A percentile compares a stretch with the other conserved stretches of the same genome.
These are phyloP conservation scores for Hypomontagnella monticulosa DNA, from an alignment of 495 filamentous ascomycete species.

Conservation along the genomic window DNA sequence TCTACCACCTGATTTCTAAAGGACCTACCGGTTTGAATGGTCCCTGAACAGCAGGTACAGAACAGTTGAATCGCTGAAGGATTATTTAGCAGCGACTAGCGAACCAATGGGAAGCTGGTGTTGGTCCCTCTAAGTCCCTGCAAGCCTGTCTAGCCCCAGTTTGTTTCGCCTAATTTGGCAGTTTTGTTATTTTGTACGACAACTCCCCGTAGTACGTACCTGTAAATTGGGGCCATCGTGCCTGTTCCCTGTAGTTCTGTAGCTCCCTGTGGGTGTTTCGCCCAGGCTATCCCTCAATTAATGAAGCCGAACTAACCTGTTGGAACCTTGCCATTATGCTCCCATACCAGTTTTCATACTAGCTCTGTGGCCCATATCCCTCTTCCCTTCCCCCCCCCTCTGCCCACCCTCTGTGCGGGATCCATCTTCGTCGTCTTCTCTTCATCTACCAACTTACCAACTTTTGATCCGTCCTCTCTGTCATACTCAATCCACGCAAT, in stretches of 20 bases:
- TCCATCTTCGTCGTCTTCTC: conserved; percentile 30
- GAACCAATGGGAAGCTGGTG: conserved; percentile 20
- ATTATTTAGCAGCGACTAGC: conserved; percentile 41
- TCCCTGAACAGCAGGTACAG: conserved; percentile 17
- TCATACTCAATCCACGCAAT: conserved; percentile 19
- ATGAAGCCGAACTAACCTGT: conserved; percentile 36
- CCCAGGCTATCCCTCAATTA: conserved; percentile 40
- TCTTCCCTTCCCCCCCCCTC: conserved; percentile 13
- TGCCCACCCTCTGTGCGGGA: conserved; percentile 28
- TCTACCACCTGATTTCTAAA: no score
- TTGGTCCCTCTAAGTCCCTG: conserved; percentile 12
- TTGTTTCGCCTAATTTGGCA: conserved; percentile 41
- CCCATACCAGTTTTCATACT: not conserved
- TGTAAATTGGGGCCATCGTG: not conserved
- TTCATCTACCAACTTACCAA: conserved; percentile 5
- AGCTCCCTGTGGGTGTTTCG: conserved; percentile 36
- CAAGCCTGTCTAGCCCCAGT: conserved; percentile 7
- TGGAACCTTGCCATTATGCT: conserved; percentile 31
- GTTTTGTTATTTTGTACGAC: conserved; percentile 31
- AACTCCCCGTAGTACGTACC: conserved; percentile 22
- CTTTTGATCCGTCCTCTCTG: conserved; percentile 8
- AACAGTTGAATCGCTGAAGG: conserved; percentile 22
- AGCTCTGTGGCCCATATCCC: not conserved
- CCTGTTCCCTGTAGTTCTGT: conserved; percentile 25
- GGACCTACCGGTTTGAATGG: no score